These are phyloP conservation scores for Nepenthes gracilis DNA, from an alignment of 148 eudicot genomes.

Conservation along the genomic window DNA sequence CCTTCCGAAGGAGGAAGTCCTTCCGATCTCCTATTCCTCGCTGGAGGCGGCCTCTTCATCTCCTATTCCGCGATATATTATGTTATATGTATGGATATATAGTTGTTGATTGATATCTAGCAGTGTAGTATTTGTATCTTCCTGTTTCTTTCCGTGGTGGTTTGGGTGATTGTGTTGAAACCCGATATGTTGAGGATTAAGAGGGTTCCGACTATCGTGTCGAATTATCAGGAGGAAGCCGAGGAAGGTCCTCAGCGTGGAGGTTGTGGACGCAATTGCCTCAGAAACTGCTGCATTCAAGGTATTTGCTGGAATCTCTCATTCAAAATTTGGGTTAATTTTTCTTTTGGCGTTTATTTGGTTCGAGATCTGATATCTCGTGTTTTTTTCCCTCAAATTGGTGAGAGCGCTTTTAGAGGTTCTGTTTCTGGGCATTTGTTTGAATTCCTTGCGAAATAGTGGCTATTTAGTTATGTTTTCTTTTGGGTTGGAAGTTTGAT, in stretches of 20 bases:
- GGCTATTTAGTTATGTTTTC: no score
- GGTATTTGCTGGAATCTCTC: conserved; percentile 30
- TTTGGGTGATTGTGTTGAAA: not conserved
- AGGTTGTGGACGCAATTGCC: conserved; percentile 92
- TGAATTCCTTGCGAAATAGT: no score
- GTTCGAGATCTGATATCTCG: no score
- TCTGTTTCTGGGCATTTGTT: no score
- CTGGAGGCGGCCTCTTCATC: conserved; percentile 34
- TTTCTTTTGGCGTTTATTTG: not conserved
- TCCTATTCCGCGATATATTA: not conserved
- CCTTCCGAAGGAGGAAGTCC: conserved; percentile 40
- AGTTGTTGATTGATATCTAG: not conserved
- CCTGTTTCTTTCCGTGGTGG: not conserved
- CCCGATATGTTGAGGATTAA: conserved; percentile 66
- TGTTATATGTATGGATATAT: not conserved
- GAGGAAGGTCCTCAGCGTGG: conserved; percentile 27
- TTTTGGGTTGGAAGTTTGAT: no score
- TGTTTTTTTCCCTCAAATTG: no score
- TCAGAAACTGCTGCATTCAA: conserved; percentile 70
- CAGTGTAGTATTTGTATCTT: not conserved
- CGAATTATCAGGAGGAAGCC: conserved; percentile 82
- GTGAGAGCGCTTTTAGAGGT: no score
- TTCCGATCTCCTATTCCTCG: conserved; percentile 90
- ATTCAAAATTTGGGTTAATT: not conserved
- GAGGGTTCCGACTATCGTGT: conserved; percentile 88